These are phyloP conservation scores for Chenopodium suecicum DNA, from an alignment of 148 eudicot species.

Conservation along the genomic window DNA sequence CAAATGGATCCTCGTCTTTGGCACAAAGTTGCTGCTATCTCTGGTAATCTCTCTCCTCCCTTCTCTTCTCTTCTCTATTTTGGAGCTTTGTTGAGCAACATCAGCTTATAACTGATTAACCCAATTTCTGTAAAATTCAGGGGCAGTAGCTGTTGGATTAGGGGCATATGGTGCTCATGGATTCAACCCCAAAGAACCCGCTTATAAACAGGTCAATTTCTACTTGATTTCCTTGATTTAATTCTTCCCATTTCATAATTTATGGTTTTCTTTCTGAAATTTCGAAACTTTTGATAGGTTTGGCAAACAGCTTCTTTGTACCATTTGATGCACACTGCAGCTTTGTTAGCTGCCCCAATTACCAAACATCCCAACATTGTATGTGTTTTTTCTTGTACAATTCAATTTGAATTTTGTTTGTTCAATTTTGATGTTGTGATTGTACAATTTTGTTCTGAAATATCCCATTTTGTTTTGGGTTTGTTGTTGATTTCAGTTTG, in stretches of 20 bases:
- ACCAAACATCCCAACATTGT: constrained; percentile 71
- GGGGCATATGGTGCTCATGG: constrained; percentile 91
- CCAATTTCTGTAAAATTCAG: constrained; percentile 28
- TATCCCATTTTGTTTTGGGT: background rate
- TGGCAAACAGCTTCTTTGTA: constrained; percentile 93
- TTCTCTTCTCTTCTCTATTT: constrained; percentile 2
- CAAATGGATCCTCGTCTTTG: constrained; percentile 67
- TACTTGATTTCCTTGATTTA: background rate
- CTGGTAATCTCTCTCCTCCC: constrained; percentile 36
- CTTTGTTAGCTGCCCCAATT: constrained; percentile 73
- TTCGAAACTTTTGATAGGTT: constrained; percentile 42
- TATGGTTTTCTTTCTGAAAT: background rate
- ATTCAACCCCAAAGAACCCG: constrained; percentile 75
- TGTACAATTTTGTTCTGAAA: background rate
- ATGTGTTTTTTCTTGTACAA: constrained; percentile 20
- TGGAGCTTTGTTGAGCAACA: background rate
- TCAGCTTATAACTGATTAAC: background rate
- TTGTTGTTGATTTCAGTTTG: constrained; percentile 56
- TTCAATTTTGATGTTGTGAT: background rate
- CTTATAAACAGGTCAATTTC: constrained; percentile 60
- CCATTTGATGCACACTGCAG: constrained; percentile 89
- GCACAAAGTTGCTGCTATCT: constrained; percentile 87
- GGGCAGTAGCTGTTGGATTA: constrained; percentile 75
- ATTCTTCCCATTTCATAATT: background rate
- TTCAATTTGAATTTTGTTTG: background rate